Conservation (phyloP, 2,329 filamentous ascomycete genomes). For the Diplodia intermedia region DNA sequence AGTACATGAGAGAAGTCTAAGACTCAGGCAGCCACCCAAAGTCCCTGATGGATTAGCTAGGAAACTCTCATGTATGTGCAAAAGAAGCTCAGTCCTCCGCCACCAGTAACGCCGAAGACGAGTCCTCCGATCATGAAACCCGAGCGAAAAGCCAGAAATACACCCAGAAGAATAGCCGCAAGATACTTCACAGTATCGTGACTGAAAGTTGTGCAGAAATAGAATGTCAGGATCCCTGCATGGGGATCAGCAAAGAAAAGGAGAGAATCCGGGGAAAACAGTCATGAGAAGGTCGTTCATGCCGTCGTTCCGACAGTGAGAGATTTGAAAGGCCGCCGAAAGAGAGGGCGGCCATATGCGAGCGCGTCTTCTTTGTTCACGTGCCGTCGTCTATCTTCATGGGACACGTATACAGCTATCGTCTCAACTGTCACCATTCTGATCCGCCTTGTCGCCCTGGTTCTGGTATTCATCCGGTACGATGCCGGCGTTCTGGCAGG, state of each 20-base stretch:
- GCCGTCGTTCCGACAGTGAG: slow-evolving; percentile 18
- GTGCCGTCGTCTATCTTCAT: background rate
- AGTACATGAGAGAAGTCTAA: slow-evolving; percentile 31
- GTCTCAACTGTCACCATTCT: slow-evolving; percentile 44
- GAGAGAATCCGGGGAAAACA: slow-evolving; percentile 16
- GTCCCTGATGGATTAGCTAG: slow-evolving; percentile 28
- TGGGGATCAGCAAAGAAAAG: background rate
- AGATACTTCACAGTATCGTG: background rate
- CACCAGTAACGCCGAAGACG: slow-evolving; percentile 25
- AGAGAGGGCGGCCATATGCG: background rate
- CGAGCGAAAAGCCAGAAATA: slow-evolving; percentile 14
- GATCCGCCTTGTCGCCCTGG: slow-evolving; percentile 48
- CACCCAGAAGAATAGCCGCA: slow-evolving; percentile 17
- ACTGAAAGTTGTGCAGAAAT: slow-evolving; percentile 7
- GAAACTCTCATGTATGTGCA: slow-evolving; percentile 28
- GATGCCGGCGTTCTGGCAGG: slow-evolving; percentile 50
- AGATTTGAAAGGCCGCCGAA: background rate
- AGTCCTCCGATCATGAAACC: slow-evolving; percentile 19
- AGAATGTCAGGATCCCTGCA: background rate
- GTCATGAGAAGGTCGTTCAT: slow-evolving; percentile 30
- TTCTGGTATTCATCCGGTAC: slow-evolving; percentile 51
- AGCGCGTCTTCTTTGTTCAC: background rate
- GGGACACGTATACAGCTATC: background rate
- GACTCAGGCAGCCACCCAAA: slow-evolving; percentile 22
- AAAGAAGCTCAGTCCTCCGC: slow-evolving; percentile 15